Conservation (phyloP, 371 early-diverging fungal species). For the Cokeromyces recurvatus region DNA sequence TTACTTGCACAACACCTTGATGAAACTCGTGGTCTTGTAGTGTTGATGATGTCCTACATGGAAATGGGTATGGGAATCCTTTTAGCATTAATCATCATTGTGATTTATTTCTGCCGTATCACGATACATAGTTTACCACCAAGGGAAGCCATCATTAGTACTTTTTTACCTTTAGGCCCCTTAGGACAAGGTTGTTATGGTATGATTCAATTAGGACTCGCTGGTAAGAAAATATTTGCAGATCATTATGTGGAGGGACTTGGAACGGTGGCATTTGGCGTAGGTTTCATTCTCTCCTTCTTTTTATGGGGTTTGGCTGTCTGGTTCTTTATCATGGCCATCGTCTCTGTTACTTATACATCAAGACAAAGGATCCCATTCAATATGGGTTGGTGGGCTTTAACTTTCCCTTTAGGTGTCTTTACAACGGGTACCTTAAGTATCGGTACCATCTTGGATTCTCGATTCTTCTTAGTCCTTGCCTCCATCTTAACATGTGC, state of each 20-base stretch:
- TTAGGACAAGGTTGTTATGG: conserved; percentile 49
- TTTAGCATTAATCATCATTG: conserved; percentile 33
- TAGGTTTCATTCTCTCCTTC: conserved; percentile 28
- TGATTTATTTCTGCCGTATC: conserved; percentile 40
- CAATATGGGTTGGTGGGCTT: conserved; percentile 54
- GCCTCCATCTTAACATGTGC: conserved; percentile 12
- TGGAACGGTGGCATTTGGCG: conserved; percentile 9
- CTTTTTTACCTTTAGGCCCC: conserved; percentile 36
- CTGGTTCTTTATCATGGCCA: conserved; percentile 41
- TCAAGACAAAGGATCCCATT: conserved; percentile 31
- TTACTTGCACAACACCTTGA: conserved; percentile 26
- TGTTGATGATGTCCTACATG: conserved; percentile 36
- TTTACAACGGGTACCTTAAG: conserved; percentile 24
- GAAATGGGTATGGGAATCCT: conserved; percentile 46
- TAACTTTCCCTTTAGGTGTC: conserved; percentile 47
- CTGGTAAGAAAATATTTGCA: conserved; percentile 23
- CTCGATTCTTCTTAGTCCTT: conserved; percentile 13
- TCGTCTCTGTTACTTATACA: conserved; percentile 22
- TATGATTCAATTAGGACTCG: conserved; percentile 36
- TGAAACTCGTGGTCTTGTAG: conserved; percentile 12
- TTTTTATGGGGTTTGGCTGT: conserved; percentile 44
- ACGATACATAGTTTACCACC: conserved; percentile 39
- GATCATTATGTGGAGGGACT: conserved; percentile 9
- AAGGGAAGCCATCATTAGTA: conserved; percentile 39
- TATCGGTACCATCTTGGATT: conserved; percentile 5